phyloP scores from a whole-genome alignment of 257 asterid genomes.

The Echites panduratus region DNA sequence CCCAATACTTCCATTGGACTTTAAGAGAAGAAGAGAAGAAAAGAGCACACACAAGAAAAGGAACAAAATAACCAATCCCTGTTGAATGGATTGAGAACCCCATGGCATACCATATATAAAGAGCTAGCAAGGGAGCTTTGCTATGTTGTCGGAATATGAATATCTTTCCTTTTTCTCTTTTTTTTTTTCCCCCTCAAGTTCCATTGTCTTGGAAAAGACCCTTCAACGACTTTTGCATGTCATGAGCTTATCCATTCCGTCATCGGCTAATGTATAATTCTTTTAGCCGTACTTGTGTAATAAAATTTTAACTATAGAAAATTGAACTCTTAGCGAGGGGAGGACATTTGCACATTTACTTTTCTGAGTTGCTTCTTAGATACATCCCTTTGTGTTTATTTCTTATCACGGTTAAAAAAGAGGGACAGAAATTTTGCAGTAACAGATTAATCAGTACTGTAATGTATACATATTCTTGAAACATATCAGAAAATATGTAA shows the following conservation, averaged over 20 bases:
- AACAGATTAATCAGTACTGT: background rate
- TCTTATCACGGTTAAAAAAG: background rate
- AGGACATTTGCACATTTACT: no score
- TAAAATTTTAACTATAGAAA: no score
- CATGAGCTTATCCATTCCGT: no score
- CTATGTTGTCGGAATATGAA: background rate
- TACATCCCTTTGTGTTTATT: background rate
- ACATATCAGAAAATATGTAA: background rate
- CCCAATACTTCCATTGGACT: constrained; percentile 27
- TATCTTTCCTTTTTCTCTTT: background rate
- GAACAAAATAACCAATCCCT: background rate
- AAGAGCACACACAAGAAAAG: background rate
- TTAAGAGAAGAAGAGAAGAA: no score
- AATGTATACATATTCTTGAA: background rate
- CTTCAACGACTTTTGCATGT: background rate
- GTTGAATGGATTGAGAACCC: constrained; percentile 7
- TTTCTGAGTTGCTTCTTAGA: no score
- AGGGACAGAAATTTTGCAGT: background rate
- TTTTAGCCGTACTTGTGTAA: no score
- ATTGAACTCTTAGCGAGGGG: no score
- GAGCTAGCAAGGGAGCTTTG: background rate
- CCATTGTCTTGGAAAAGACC: background rate
- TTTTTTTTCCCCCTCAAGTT: background rate
- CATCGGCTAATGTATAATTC: no score
- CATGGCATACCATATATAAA: constrained; percentile 5